Evolutionary conservation across 73 alveolate genomes (phyloP).

Genomic region (Tetrahymena malaccensis): DNA sequence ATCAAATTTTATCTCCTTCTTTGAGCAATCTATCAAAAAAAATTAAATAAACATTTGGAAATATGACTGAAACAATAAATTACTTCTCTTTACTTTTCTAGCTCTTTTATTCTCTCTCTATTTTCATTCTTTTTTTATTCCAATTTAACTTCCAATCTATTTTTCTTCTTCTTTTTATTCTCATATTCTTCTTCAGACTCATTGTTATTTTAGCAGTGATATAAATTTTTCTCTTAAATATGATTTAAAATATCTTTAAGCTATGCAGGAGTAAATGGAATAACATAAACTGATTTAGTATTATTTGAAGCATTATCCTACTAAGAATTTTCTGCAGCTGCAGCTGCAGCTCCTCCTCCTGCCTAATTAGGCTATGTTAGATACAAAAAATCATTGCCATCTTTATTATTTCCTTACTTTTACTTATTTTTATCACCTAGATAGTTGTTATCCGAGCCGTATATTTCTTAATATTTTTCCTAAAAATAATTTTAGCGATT

Average conservation of each 20-base stretch:
- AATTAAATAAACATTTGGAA: background rate
- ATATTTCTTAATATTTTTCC: background rate
- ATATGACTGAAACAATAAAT: background rate
- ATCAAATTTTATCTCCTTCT: background rate
- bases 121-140: background rate
- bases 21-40: background rate
- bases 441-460: background rate
- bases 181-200: background rate
- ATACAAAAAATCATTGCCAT: background rate
- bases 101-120: background rate
- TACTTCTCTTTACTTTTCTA: background rate
- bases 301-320: background rate
- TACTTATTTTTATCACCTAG: background rate
- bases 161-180: background rate
- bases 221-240: background rate
- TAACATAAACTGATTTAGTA: background rate
- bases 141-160: background rate
- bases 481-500: background rate
- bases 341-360: background rate
- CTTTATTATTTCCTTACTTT: background rate
- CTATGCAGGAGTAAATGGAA: background rate
- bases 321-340: background rate
- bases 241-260: background rate
- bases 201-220: background rate
- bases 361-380: background rate